Evolutionary conservation across 2,329 filamentous ascomycete genomes (phyloP).

Genomic region (Epichloe brachyelytri): DNA sequence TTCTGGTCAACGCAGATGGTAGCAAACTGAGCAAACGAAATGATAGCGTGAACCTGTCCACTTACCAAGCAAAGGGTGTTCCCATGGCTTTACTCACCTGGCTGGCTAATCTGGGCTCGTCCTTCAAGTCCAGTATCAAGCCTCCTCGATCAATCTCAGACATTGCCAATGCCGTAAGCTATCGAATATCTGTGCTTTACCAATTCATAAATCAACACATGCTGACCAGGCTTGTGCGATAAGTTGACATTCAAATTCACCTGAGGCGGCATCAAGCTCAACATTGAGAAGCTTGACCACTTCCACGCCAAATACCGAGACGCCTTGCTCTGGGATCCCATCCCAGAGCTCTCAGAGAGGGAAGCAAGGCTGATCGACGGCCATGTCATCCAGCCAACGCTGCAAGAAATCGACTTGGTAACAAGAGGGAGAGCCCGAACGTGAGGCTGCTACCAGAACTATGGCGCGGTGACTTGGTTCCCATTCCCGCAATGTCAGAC

Average conservation of each 20-base stretch:
- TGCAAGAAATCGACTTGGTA: constrained; percentile 12
- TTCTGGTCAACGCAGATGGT: constrained; percentile 54
- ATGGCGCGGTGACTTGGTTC: constrained; percentile 14
- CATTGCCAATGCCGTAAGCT: constrained; percentile 52
- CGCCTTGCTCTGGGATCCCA: constrained; percentile 17
- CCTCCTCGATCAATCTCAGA: constrained; percentile 43
- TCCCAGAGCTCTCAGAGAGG: constrained; percentile 10
- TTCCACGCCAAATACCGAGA: constrained; percentile 57
- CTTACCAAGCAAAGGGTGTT: constrained; percentile 35
- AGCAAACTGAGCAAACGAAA: constrained; percentile 84
- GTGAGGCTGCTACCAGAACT: constrained; percentile 3
- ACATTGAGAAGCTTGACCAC: constrained; percentile 65
- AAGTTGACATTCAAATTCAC: constrained; percentile 86
- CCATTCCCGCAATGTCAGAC: constrained; percentile 14
- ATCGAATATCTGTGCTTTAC: no score
- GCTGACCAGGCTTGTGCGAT: constrained; percentile 11
- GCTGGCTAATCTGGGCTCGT: constrained; percentile 52
- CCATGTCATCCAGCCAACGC: constrained; percentile 11
- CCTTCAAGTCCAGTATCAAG: constrained; percentile 15
- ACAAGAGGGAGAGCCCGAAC: constrained; percentile 7
- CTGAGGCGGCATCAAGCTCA: constrained; percentile 75
- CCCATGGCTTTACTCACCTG: constrained; percentile 56
- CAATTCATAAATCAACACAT: not conserved
- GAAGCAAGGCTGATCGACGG: constrained; percentile 14
- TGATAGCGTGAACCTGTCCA: constrained; percentile 33